Base-by-base conservation (phyloP, 2,329 filamentous ascomycete genomes). In the Hypoxylon sp. region DNA sequence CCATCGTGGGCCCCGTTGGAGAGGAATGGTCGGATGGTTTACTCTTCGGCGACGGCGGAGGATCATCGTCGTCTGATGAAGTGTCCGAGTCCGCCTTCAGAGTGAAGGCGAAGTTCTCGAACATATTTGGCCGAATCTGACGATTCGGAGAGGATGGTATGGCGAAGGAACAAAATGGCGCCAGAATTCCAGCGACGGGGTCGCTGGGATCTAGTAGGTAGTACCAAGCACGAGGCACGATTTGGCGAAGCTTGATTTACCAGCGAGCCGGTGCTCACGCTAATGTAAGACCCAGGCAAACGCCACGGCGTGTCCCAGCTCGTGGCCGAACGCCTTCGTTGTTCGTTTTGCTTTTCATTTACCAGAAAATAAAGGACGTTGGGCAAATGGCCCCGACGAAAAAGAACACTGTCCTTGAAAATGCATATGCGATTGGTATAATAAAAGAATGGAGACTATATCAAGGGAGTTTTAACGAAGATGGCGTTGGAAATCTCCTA, bases 11-110 rank as follows among this genome's bases (percentile, higher is more conserved):
- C 29, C 53, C 61, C n/a, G 54, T 41, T 32, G 39, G 55, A 8
- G 53, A 63, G 5, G 65, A 63, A 34, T 41, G 23, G 21, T 69
- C 51, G 50, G 34, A 60, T 11, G 59, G 51, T 45, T 52, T 58
- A 19, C n/a, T 62, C 47, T 65, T 61, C 11, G 65, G 71, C 12
- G 62, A 68, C 25, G 59, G 52, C 7, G 54, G 60, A 23, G 69
- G 65, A 34, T 75, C 70, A 39, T 70, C 64, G 54, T 71, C 64
- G 55, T 70, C 65, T 56, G 61, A 52, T 48, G 51, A 32, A 21
- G 64, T 70, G 60, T 63, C 68, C 66, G 68, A 71, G 61, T 71
- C 65, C 53, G 67, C 63, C 70, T 70, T 71, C 64, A 62, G 61
- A 47, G 45, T 53, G 67, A 72, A 69, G 67, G 67, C 67, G 64